Base-by-base conservation (phyloP, 179 eudicot genomes). In the Spergularia azorica region DNA sequence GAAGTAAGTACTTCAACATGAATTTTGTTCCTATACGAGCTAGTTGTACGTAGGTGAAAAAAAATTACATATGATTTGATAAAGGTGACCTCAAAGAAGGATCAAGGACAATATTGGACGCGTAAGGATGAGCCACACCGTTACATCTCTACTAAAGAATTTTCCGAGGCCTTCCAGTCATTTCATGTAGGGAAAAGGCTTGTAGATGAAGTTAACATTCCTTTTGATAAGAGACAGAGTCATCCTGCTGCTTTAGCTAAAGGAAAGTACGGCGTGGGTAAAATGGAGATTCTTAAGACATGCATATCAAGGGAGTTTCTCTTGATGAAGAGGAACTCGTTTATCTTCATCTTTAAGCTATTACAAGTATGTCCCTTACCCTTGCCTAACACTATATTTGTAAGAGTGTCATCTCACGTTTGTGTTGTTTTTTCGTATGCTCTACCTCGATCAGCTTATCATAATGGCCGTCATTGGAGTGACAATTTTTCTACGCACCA, bases 31-130 rank as follows among this genome's bases (percentile, higher is more conserved):
- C 32, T 26, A 26, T 26, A 26, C 32, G 32, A 26, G 32, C 32
- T 26, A 26, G 32, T 26, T 15, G 6, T 38, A 59, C 36, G 60
- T 13, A 68, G 2, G 43, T 41, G 59, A n/a, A 64, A 16, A 18
- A n/a, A 67, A 20, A 8, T 20, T 39, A 3, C 14, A 9, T 36
- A 13, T 39, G 8, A 17, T 39, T 13, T 52, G 13, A 52, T 77
- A 54, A 50, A 79, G 85, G 85, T 82, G 41, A 79, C 76, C 38
- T 82, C 85, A 14, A 71, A 51, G 63, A 82, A 82, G 67, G 82
- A 82, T 79, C 85, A 82, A 52, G 77, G 67, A 39, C 85, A 82
- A 63, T 82, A 79, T 26, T 82, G 82, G 82, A n/a, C 11, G 46
- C 58, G 70, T 55, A 39, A 66, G 67, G 74, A 76, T 50, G 80